Conservation (phyloP, 139 green algal genomes). For the Coelastrella sp. region DNA sequence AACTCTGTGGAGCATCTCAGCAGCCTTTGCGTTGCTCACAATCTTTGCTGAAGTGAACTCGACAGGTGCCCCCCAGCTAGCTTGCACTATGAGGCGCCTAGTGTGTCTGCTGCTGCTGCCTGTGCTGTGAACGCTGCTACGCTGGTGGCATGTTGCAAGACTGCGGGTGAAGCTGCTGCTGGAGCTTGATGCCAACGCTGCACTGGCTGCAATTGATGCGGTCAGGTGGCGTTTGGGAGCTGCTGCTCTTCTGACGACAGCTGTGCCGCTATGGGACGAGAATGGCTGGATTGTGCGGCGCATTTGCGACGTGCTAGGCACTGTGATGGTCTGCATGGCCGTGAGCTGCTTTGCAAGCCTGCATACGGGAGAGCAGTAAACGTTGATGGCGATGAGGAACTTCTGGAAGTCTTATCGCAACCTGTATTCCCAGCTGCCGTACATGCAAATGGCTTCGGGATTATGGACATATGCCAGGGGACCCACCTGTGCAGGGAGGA, state of each 20-base stretch:
- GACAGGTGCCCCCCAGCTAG: slow-evolving; percentile 77
- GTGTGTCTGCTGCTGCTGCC: background rate
- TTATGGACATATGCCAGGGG: too few species aligned
- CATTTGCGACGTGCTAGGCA: background rate
- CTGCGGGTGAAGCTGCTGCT: slow-evolving; percentile 9
- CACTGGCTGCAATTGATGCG: background rate
- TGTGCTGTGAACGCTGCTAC: background rate
- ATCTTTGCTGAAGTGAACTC: slow-evolving; percentile 67
- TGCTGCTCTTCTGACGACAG: background rate
- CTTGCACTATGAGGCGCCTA: slow-evolving; percentile 48
- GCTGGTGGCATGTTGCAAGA: background rate
- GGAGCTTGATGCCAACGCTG: background rate
- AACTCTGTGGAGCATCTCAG: slow-evolving; percentile 68
- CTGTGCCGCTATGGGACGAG: background rate
- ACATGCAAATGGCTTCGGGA: too few species aligned
- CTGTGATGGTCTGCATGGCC: background rate
- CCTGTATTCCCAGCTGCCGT: too few species aligned
- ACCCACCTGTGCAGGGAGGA: background rate
- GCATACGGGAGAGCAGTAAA: background rate
- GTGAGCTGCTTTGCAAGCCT: background rate
- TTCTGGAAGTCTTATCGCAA: too few species aligned
- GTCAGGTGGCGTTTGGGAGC: background rate
- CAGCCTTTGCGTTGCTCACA: slow-evolving; percentile 43
- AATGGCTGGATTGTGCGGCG: background rate
- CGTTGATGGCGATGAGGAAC: too few species aligned